Evolutionary conservation across 768 basidiomycete genomes (phyloP).

Genomic region (Fistulinella prunicolor): DNA sequence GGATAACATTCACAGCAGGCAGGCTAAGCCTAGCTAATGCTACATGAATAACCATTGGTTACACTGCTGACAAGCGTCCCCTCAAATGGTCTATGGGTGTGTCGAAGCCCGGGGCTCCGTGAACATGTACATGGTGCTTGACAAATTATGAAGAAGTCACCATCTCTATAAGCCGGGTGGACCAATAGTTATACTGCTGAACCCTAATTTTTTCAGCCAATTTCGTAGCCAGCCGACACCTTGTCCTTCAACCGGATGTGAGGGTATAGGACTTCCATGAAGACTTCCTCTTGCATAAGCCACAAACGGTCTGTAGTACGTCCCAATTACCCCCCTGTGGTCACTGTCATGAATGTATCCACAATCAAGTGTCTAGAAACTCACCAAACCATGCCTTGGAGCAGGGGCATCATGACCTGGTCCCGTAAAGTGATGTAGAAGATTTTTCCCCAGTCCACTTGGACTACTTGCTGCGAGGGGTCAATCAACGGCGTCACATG

Average conservation of each 20-base stretch:
- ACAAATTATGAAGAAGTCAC: background rate
- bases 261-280: constrained; percentile 4
- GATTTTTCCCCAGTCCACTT: constrained; percentile 56
- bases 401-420: constrained; percentile 63
- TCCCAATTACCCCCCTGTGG: constrained; percentile 30
- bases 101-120: too few species aligned
- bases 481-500: constrained; percentile 30
- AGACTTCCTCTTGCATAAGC: constrained; percentile 21
- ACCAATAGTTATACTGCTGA: constrained; percentile 28
- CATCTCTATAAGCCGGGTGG: constrained; percentile 18
- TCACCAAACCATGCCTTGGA: constrained; percentile 68
- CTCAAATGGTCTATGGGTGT: too few species aligned
- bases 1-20: too few species aligned
- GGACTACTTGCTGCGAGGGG: constrained; percentile 36
- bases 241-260: constrained; percentile 25
- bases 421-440: constrained; percentile 64
- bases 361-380: constrained; percentile 15
- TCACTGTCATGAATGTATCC: background rate
- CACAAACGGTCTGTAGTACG: constrained; percentile 32
- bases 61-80: too few species aligned
- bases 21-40: too few species aligned
- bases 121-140: background rate
- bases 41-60: too few species aligned
- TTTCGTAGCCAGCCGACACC: constrained; percentile 31
- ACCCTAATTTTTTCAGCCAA: constrained; percentile 29